A percentile compares a stretch with the other conserved stretches of the same genome.
Evolutionary conservation across 2,329 filamentous ascomycete genomes (phyloP).

Genomic region (Teratosphaeria viscida): DNA sequence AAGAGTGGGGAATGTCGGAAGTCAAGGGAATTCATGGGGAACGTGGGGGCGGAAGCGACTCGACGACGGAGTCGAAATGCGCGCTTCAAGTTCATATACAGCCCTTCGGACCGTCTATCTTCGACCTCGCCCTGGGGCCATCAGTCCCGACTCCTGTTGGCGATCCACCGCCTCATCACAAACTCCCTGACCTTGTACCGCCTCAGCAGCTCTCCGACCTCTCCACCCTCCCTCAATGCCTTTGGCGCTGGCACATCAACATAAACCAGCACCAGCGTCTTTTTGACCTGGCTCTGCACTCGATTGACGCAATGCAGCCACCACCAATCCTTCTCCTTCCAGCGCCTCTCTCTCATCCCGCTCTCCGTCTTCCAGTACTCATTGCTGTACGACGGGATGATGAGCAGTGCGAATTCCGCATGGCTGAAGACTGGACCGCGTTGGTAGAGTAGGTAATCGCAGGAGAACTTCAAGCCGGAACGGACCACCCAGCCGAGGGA

Average conservation of each 20-base stretch:
- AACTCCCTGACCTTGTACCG: conserved; percentile 72
- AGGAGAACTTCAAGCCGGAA: conserved; percentile 85
- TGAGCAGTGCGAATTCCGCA: conserved; percentile 79
- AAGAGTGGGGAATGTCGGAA: too few relatives aligned
- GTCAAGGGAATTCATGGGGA: too few relatives aligned
- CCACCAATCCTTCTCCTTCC: conserved; percentile 51
- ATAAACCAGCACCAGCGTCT: conserved; percentile 81
- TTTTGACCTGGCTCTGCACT: conserved; percentile 79
- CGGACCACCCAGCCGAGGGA: conserved; percentile 92
- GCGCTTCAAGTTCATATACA: too few relatives aligned
- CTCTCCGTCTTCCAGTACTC: conserved; percentile 53
- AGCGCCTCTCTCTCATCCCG: conserved; percentile 26
- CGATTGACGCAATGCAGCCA: conserved; percentile 85
- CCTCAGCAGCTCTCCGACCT: conserved; percentile 45
- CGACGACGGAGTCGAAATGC: too few relatives aligned
- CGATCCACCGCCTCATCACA: conserved; percentile 70
- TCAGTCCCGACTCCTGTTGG: conserved; percentile 62
- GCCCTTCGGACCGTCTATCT: too few relatives aligned
- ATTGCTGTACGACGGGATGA: conserved; percentile 72
- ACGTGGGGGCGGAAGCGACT: too few relatives aligned
- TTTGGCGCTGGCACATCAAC: conserved; percentile 74
- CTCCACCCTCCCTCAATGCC: conserved; percentile 25
- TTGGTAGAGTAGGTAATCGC: conserved; percentile 89
- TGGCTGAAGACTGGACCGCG: conserved; percentile 90
- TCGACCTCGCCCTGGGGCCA: too few relatives aligned